These are phyloP conservation scores for Didymella keratinophila DNA, from an alignment of 2,329 filamentous ascomycete species.

Conservation along the genomic window DNA sequence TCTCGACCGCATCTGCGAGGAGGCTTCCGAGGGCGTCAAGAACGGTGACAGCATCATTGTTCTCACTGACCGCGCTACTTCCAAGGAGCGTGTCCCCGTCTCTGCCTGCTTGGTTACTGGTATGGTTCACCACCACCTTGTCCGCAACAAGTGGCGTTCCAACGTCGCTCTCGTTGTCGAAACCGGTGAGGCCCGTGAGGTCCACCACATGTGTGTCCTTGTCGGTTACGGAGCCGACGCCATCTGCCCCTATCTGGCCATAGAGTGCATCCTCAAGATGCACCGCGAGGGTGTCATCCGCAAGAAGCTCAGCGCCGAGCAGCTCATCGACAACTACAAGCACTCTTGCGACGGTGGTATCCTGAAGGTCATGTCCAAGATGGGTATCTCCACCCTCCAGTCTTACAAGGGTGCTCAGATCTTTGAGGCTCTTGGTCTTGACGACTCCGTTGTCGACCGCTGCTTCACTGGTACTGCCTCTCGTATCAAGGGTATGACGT, in stretches of 20 bases:
- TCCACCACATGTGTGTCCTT: conserved; percentile 98
- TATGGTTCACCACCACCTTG: conserved; percentile 94
- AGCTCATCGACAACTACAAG: conserved; percentile 94
- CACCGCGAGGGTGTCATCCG: conserved; percentile 91
- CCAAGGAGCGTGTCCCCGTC: conserved; percentile 80
- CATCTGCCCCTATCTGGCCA: conserved; percentile 91
- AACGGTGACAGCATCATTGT: conserved; percentile 85
- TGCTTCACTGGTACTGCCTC: conserved; percentile 96
- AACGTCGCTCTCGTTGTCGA: conserved; percentile 87
- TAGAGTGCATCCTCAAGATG: conserved; percentile 97
- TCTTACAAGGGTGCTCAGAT: conserved; percentile 99
- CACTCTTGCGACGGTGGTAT: conserved; percentile 96
- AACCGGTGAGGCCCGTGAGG: conserved; percentile 93
- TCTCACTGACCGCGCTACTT: conserved; percentile 87
- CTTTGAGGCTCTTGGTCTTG: conserved; percentile 92
- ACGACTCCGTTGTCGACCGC: conserved; percentile 88
- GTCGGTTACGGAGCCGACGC: conserved; percentile 94
- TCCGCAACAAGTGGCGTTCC: conserved; percentile 94
- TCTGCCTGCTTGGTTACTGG: conserved; percentile 88
- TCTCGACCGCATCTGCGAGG: conserved; percentile 86
- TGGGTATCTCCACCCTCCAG: conserved; percentile 96
- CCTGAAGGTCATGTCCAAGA: conserved; percentile 98
- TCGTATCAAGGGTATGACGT: conserved; percentile 92
- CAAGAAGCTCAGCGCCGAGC: conserved; percentile 83
- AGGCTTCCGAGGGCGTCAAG: conserved; percentile 83